These are phyloP conservation scores for Phytomonas francai DNA, from an alignment of 208 protist genomes.

Conservation along the genomic window DNA sequence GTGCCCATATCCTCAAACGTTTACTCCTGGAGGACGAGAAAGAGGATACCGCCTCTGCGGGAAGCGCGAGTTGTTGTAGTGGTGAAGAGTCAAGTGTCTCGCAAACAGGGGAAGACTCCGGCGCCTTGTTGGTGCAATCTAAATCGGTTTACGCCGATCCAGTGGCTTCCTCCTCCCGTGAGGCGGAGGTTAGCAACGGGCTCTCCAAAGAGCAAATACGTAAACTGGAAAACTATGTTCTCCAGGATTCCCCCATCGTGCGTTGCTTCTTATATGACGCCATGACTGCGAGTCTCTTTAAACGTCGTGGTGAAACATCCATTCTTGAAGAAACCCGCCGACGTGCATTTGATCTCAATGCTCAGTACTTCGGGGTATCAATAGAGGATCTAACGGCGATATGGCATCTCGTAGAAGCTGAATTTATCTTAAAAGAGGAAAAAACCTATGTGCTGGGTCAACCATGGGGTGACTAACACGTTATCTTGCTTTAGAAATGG, in stretches of 20 bases:
- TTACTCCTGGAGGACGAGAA: slow-evolving; percentile 13
- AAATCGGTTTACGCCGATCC: too few relatives aligned
- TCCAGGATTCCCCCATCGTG: slow-evolving; percentile 34
- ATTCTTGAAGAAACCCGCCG: slow-evolving; percentile 26
- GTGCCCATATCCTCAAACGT: slow-evolving; percentile 32
- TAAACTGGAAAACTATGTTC: slow-evolving; percentile 22
- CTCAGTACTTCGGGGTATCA: slow-evolving; percentile 27
- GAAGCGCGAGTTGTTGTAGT: background rate
- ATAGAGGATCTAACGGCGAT: slow-evolving; percentile 30
- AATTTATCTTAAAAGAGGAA: slow-evolving; percentile 50
- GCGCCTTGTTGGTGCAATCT: too few relatives aligned
- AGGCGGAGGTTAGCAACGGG: background rate
- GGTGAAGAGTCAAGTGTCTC: background rate
- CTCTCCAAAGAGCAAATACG: slow-evolving; percentile 12
- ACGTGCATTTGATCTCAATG: slow-evolving; percentile 34
- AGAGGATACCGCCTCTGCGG: background rate
- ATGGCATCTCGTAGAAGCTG: slow-evolving; percentile 58
- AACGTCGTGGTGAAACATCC: slow-evolving; percentile 33
- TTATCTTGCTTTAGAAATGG: background rate
- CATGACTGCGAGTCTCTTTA: slow-evolving; percentile 62
- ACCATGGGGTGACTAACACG: slow-evolving; percentile 34
- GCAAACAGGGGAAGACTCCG: too few relatives aligned
- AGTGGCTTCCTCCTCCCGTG: too few relatives aligned
- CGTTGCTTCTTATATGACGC: slow-evolving; percentile 84
- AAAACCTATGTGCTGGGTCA: slow-evolving; percentile 57